phyloP scores from a whole-genome alignment of 2,329 filamentous ascomycete species.

The Salinomyces thailandicus region DNA sequence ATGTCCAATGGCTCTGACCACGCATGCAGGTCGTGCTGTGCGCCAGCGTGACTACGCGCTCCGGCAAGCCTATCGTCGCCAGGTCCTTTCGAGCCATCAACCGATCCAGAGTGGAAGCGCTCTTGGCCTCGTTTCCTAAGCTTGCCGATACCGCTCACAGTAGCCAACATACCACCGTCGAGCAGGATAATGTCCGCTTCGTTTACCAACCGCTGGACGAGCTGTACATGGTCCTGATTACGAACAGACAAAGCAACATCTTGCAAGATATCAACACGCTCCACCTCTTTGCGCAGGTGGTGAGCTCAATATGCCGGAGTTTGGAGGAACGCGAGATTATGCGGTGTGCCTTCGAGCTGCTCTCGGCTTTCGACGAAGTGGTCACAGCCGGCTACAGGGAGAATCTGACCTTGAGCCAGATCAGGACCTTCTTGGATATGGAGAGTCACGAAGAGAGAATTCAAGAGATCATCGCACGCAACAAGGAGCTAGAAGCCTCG shows the following conservation, averaged over 20 bases:
- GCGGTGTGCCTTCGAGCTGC: conserved; percentile 87
- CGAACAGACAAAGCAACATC: conserved; percentile 98
- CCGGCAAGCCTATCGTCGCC: conserved; percentile 95
- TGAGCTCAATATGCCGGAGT: conserved; percentile 90
- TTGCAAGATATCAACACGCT: conserved; percentile 98
- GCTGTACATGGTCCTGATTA: conserved; percentile 99
- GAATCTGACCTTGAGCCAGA: conserved; percentile 91
- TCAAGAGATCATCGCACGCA: conserved; percentile 90
- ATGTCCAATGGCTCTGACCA: too few relatives aligned
- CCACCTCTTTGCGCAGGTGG: conserved; percentile 94
- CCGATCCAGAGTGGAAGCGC: conserved; percentile 87
- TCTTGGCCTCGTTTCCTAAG: conserved; percentile 95
- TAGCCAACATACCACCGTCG: conserved; percentile 97
- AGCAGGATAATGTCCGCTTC: conserved; percentile 98
- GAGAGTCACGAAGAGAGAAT: conserved; percentile 98
- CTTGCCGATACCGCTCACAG: conserved; percentile 69
- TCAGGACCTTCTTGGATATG: conserved; percentile 99
- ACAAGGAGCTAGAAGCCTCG: conserved; percentile 96
- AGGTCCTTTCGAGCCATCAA: conserved; percentile 97
- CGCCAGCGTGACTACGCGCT: conserved; percentile 96
- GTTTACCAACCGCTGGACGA: conserved; percentile 98
- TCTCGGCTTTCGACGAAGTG: conserved; percentile 94
- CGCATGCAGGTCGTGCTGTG: conserved; percentile 80
- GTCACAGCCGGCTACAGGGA: conserved; percentile 93
- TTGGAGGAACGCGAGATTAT: conserved; percentile 92